Conservation (phyloP, 768 basidiomycete species). For the Pleurotus eryngii region DNA sequence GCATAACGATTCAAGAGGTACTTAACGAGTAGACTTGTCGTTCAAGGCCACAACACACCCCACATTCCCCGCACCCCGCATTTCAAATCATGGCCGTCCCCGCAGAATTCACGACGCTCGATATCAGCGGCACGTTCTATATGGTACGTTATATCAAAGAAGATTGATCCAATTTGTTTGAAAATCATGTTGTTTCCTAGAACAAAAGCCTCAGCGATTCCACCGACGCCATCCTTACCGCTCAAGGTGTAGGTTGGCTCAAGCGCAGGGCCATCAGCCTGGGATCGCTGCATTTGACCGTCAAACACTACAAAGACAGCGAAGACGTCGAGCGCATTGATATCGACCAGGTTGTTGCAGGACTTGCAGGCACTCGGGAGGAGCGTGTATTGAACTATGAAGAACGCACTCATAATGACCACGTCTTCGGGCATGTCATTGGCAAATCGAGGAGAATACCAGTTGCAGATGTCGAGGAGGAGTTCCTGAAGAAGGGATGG, state of each 20-base stretch:
- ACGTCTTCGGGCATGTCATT: conserved; percentile 58
- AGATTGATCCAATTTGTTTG: neutral
- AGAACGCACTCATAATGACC: conserved; percentile 50
- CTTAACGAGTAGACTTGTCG: neutral
- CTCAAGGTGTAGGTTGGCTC: conserved; percentile 75
- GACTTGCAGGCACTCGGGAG: conserved; percentile 56
- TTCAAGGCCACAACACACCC: neutral
- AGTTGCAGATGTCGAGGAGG: conserved; percentile 42
- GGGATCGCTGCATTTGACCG: conserved; percentile 53
- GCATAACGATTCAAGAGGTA: neutral
- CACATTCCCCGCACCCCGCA: neutral
- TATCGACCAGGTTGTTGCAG: conserved; percentile 61
- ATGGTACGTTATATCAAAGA: conserved; percentile 42
- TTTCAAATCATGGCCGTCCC: conserved; percentile 60
- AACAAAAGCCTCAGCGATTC: conserved; percentile 65
- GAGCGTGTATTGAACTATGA: conserved; percentile 54
- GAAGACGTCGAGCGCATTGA: conserved; percentile 61
- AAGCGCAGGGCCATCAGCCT: conserved; percentile 58
- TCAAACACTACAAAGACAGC: conserved; percentile 67
- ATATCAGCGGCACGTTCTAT: conserved; percentile 58
- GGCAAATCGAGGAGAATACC: conserved; percentile 52
- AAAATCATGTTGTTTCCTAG: conserved; percentile 29
- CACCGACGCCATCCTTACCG: conserved; percentile 58
- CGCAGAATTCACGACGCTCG: conserved; percentile 50
- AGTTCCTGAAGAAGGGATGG: conserved; percentile 40